Conservation (phyloP, 2,329 filamentous ascomycete genomes). For the Colletotrichum aenigma region DNA sequence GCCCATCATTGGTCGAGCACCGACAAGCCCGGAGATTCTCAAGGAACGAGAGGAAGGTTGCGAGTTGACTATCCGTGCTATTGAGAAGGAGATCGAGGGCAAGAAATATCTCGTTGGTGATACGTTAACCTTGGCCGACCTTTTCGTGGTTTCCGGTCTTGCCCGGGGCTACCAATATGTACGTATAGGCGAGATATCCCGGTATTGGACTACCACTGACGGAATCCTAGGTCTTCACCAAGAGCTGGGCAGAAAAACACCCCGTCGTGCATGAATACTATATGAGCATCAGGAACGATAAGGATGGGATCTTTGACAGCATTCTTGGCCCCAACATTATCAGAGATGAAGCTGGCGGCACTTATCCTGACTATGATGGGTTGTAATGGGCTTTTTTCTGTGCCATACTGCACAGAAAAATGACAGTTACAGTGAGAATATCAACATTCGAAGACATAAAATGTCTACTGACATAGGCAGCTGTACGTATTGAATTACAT, state of each 20-base stretch:
- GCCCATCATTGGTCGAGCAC: not conserved
- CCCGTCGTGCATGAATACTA: not conserved
- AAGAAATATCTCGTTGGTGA: not conserved
- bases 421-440: accelerated
- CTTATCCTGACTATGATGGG: not conserved
- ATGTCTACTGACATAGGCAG: accelerated
- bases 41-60: not conserved
- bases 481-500: not conserved
- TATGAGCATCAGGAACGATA: not conserved
- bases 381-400: not conserved
- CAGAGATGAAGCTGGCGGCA: not conserved
- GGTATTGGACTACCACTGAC: not conserved
- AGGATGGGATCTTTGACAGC: not conserved
- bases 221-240: not conserved
- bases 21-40: not conserved
- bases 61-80: not conserved
- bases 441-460: accelerated
- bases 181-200: not conserved
- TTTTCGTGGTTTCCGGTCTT: not conserved
- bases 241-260: not conserved
- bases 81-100: not conserved
- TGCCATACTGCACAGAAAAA: accelerated
- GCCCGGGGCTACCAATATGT: not conserved
- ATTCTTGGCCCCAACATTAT: not conserved
- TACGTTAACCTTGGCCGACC: not conserved